phyloP scores from a whole-genome alignment of 306 rosid genomes.

The Psophocarpus tetragonolobus region DNA sequence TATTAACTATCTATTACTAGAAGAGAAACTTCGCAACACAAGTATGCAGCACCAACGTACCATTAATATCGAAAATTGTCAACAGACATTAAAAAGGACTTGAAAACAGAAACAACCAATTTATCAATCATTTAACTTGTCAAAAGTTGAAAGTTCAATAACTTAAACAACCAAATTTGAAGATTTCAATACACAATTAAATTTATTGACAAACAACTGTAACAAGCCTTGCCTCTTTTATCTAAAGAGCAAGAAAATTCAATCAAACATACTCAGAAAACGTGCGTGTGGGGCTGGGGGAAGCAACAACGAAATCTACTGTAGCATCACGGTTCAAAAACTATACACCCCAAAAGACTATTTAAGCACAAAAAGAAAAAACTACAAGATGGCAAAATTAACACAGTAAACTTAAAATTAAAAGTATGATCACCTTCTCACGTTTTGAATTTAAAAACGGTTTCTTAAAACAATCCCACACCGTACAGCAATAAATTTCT shows the following conservation, averaged over 20 bases:
- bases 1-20: neutral
- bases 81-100: slow-evolving; percentile 3
- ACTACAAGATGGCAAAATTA: neutral
- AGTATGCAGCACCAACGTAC: neutral
- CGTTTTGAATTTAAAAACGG: neutral
- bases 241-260: neutral
- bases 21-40: slow-evolving; percentile 1
- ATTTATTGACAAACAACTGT: neutral
- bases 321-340: slow-evolving; percentile 28
- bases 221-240: neutral
- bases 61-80: slow-evolving; percentile 5
- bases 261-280: neutral
- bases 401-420: neutral
- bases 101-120: neutral
- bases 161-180: slow-evolving; percentile 11
- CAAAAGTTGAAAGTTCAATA: slow-evolving; percentile 31
- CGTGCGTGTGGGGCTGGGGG: too few species aligned
- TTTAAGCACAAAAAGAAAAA: neutral
- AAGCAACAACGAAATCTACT: neutral
- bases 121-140: neutral
- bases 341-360: slow-evolving; percentile 9
- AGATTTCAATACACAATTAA: slow-evolving; percentile 25
- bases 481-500: neutral
- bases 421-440: neutral
- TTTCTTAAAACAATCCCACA: neutral